Conservation (phyloP, 257 asterid species). For the Lycium barbarum region DNA sequence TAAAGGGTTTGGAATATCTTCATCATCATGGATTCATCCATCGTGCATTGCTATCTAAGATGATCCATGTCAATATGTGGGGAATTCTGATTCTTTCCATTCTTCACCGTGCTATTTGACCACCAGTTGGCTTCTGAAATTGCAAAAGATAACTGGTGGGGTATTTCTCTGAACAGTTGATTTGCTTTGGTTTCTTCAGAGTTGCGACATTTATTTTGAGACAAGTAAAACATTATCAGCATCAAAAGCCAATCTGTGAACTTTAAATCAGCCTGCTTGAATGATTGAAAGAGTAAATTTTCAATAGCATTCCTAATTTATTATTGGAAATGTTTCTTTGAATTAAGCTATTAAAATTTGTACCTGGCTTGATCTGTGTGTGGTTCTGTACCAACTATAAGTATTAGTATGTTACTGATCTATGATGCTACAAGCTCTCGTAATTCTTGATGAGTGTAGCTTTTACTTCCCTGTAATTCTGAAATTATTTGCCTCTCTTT, state of each 20-base stretch:
- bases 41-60: constrained; percentile 47
- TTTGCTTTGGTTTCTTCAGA: not conserved
- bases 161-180: not conserved
- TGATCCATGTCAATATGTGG: not conserved
- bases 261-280: not conserved
- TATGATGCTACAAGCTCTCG: not conserved
- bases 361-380: constrained; percentile 11
- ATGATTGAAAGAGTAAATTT: not conserved
- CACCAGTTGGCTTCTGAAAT: not conserved
- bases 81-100: not conserved
- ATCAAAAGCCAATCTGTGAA: not conserved
- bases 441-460: not conserved
- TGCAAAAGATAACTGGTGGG: not conserved
- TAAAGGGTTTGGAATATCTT: constrained; percentile 94
- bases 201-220: not conserved
- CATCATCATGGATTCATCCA: constrained; percentile 98
- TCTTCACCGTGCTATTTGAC: not conserved
- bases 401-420: constrained; percentile 24
- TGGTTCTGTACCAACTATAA: not conserved
- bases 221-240: not conserved
- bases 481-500: not conserved
- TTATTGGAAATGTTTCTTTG: not conserved
- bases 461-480: not conserved
- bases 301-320: not conserved
- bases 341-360: not conserved